Percentiles rank a stretch among this genome's conserved stretches.
Conservation (phyloP, 2,329 filamentous ascomycete species). For the Emergomyces pasteurianus region DNA sequence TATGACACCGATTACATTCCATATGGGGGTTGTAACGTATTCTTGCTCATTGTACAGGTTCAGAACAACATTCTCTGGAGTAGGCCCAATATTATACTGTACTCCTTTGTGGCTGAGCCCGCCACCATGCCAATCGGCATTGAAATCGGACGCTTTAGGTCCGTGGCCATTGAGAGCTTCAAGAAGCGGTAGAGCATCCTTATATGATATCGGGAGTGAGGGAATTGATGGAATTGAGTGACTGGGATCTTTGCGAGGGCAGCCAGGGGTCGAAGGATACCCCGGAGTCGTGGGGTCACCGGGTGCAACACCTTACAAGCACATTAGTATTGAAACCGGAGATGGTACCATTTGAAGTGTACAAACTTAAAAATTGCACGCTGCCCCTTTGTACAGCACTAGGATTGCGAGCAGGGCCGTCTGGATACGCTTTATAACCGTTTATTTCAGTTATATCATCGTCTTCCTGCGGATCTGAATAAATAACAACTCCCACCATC, state of each 20-base stretch:
- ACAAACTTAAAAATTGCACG: slow-evolving; percentile 64
- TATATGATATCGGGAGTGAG: slow-evolving; percentile 81
- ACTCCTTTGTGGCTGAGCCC: slow-evolving; percentile 71
- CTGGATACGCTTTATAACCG: slow-evolving; percentile 65
- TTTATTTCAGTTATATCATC: slow-evolving; percentile 69
- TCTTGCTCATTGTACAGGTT: slow-evolving; percentile 70
- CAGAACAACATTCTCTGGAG: slow-evolving; percentile 57
- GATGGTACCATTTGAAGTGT: slow-evolving; percentile 14
- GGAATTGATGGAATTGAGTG: slow-evolving; percentile 70
- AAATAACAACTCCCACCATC: slow-evolving; percentile 75
- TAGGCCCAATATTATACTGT: slow-evolving; percentile 73
- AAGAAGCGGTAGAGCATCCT: slow-evolving; percentile 76
- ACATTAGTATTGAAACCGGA: slow-evolving; percentile 10
- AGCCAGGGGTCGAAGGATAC: slow-evolving; percentile 86
- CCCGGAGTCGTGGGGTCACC: slow-evolving; percentile 84
- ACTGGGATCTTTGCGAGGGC: slow-evolving; percentile 58
- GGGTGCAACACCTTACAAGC: slow-evolving; percentile 40
- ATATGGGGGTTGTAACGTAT: slow-evolving; percentile 68
- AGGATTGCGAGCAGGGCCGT: slow-evolving; percentile 76
- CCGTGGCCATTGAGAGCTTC: slow-evolving; percentile 83
- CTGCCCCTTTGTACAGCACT: slow-evolving; percentile 86
- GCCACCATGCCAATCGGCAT: slow-evolving; percentile 58
- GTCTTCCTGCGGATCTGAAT: slow-evolving; percentile 82
- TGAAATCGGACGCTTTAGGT: slow-evolving; percentile 62
- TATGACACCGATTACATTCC: slow-evolving; percentile 86